Percentiles rank a stretch among this genome's conserved stretches.
phyloP scores from a whole-genome alignment of 176 grass and related monocot genomes.

The Thinopyrum elongatum region DNA sequence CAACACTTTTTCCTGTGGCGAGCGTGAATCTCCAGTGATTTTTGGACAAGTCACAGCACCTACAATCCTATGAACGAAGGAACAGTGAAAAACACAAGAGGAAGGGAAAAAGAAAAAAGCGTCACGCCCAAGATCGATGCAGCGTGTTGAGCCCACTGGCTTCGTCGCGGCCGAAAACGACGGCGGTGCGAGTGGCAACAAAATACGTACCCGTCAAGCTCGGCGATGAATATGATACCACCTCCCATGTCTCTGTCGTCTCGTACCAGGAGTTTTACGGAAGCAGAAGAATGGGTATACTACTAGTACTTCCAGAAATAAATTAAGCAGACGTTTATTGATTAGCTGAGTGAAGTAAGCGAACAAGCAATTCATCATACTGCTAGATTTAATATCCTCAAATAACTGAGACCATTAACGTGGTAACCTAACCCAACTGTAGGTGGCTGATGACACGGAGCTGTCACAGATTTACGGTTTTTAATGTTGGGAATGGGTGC shows the following conservation, averaged over 20 bases:
- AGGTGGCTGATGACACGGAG: constrained; percentile 25
- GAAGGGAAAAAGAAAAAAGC: background rate
- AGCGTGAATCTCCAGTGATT: constrained; percentile 15
- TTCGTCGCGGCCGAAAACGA: background rate
- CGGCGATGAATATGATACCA: constrained; percentile 23
- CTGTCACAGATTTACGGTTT: background rate
- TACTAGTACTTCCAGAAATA: background rate
- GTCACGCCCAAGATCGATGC: constrained; percentile 13
- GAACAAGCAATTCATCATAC: background rate
- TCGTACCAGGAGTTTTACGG: background rate
- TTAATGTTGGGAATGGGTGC: background rate
- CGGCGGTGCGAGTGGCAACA: background rate
- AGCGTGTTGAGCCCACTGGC: constrained; percentile 19
- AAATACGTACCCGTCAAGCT: constrained; percentile 11
- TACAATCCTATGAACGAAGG: background rate
- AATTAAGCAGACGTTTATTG: background rate
- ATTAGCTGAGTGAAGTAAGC: background rate
- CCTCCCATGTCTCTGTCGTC: background rate
- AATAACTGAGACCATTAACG: constrained; percentile 28
- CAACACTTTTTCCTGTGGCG: background rate
- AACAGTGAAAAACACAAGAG: background rate
- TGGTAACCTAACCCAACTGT: constrained; percentile 19
- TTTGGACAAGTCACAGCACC: constrained; percentile 8
- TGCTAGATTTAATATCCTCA: background rate
- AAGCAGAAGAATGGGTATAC: background rate